Conservation (phyloP, 1,139 yeast genomes). For the Taphrina communis region DNA sequence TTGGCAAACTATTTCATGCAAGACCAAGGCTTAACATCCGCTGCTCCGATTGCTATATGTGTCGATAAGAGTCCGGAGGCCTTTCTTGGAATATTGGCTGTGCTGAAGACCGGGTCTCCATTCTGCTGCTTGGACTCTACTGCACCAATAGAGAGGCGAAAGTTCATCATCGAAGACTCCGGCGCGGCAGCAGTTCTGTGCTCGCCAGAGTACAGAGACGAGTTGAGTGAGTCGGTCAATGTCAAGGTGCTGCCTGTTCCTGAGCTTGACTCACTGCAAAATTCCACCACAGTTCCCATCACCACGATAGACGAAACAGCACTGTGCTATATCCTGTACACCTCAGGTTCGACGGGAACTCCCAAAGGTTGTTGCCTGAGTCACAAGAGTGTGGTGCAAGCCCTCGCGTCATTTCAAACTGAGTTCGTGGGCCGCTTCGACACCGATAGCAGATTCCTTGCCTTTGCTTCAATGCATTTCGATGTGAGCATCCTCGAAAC, state of each 20-base stretch:
- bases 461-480: conserved; percentile 48
- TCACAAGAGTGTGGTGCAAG: conserved; percentile 59
- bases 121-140: conserved; percentile 47
- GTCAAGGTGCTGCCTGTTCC: conserved; percentile 8
- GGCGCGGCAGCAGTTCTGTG: conserved; percentile 16
- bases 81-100: conserved; percentile 46
- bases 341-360: conserved; percentile 77
- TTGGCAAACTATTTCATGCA: conserved; percentile 44
- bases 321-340: conserved; percentile 50
- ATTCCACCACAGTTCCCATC: neutral
- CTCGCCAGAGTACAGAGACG: conserved; percentile 1
- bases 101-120: conserved; percentile 47
- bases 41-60: conserved; percentile 45
- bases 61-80: conserved; percentile 47
- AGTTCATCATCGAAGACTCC: conserved; percentile 45
- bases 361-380: conserved; percentile 75
- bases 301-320: conserved; percentile 18
- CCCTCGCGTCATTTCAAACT: conserved; percentile 46
- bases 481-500: conserved; percentile 49
- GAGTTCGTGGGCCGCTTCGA: conserved; percentile 46
- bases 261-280: neutral
- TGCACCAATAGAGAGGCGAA: conserved; percentile 47
- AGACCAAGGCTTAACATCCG: conserved; percentile 23
- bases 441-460: conserved; percentile 44
- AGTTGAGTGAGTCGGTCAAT: neutral